phyloP scores from a whole-genome alignment of 805 yeast species.

The Teunomyces kruisii region DNA sequence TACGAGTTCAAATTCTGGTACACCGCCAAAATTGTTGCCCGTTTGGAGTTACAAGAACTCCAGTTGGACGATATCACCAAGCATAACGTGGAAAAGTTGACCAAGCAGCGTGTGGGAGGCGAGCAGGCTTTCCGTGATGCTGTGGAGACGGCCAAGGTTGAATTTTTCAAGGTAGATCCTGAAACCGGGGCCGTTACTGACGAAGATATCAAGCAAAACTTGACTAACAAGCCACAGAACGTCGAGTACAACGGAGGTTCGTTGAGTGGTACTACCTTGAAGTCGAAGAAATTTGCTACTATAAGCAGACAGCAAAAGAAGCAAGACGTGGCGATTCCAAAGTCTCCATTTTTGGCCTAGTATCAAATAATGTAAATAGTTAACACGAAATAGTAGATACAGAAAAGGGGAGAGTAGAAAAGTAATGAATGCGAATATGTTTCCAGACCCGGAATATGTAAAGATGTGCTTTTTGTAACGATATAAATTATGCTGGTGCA shows the following conservation, averaged over 20 bases:
- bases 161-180: conserved; percentile 35
- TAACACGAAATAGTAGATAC: neutral
- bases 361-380: conserved; percentile 1
- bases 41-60: conserved; percentile 63
- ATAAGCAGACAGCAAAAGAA: conserved; percentile 22
- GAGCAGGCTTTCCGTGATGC: conserved; percentile 53
- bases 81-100: conserved; percentile 54
- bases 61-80: conserved; percentile 51
- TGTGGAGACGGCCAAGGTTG: conserved; percentile 51
- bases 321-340: conserved; percentile 14
- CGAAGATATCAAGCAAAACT: conserved; percentile 23
- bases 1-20: conserved; percentile 72
- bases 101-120: conserved; percentile 49
- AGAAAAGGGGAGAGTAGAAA: neutral
- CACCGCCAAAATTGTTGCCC: conserved; percentile 81
- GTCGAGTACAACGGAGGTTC: conserved; percentile 26
- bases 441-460: too few species aligned
- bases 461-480: too few species aligned
- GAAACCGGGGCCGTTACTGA: conserved; percentile 26
- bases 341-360: conserved; percentile 11
- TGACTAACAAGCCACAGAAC: conserved; percentile 33
- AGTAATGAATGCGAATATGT: too few species aligned
- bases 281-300: conserved; percentile 35
- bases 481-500: too few species aligned
- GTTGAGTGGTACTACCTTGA: conserved; percentile 21